phyloP scores from a whole-genome alignment of 768 basidiomycete genomes.

The Xerocomellus chrysenteron region DNA sequence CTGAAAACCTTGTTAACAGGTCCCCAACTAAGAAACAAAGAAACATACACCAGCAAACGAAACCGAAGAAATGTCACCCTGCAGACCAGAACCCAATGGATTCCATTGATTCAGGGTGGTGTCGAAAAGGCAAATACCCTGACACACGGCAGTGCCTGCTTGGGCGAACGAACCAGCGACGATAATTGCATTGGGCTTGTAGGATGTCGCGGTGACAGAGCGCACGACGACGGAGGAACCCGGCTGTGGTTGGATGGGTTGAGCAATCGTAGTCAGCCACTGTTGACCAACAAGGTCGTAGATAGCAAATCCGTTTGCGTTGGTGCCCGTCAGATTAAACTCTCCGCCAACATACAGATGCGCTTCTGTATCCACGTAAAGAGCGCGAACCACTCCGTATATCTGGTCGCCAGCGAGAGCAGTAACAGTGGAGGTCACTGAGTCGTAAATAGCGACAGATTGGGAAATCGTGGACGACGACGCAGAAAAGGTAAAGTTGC shows the following conservation, averaged over 20 bases:
- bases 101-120: slow-evolving; percentile 72
- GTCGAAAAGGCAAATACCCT: slow-evolving; percentile 77
- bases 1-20: slow-evolving; percentile 36
- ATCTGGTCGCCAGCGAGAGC: slow-evolving; percentile 62
- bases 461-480: slow-evolving; percentile 42
- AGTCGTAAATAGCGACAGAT: slow-evolving; percentile 73
- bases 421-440: slow-evolving; percentile 44
- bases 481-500: slow-evolving; percentile 74
- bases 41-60: slow-evolving; percentile 75
- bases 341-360: slow-evolving; percentile 82
- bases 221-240: slow-evolving; percentile 64
- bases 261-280: slow-evolving; percentile 61
- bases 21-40: not conserved
- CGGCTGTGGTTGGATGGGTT: slow-evolving; percentile 55
- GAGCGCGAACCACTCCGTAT: slow-evolving; percentile 72
- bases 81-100: slow-evolving; percentile 73
- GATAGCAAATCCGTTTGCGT: slow-evolving; percentile 68
- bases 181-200: slow-evolving; percentile 61
- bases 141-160: slow-evolving; percentile 74
- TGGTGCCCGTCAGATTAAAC: slow-evolving; percentile 61
- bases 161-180: slow-evolving; percentile 87
- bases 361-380: slow-evolving; percentile 64
- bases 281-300: slow-evolving; percentile 69
- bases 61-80: slow-evolving; percentile 77
- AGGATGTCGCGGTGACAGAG: slow-evolving; percentile 62